Conservation (phyloP, 768 basidiomycete species). For the Dendrothele bispora region DNA sequence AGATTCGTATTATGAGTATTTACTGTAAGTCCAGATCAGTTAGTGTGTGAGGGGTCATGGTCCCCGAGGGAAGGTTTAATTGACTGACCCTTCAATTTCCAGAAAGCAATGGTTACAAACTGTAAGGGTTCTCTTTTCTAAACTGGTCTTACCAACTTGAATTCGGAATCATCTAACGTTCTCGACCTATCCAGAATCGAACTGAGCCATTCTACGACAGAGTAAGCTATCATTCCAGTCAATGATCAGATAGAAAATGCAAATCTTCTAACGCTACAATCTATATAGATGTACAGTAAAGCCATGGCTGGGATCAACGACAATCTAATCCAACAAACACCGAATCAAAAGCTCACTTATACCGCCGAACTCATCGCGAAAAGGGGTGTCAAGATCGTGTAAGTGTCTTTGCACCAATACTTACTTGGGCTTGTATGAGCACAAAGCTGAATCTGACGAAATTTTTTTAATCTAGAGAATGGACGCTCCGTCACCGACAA, state of each 20-base stretch:
- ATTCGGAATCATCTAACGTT: background rate
- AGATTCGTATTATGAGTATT: slow-evolving; percentile 81
- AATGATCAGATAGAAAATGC: too few relatives aligned
- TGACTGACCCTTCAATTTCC: too few relatives aligned
- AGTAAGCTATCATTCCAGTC: slow-evolving; percentile 34
- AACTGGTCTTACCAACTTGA: background rate
- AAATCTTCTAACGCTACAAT: background rate
- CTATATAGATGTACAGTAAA: slow-evolving; percentile 76
- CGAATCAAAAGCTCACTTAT: slow-evolving; percentile 50
- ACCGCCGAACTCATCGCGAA: slow-evolving; percentile 65
- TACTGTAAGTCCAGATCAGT: slow-evolving; percentile 43
- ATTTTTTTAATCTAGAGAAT: background rate
- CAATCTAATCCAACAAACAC: slow-evolving; percentile 55
- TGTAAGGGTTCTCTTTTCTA: slow-evolving; percentile 30
- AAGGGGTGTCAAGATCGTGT: slow-evolving; percentile 21
- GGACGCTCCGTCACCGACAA: slow-evolving; percentile 61
- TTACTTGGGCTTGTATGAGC: too few relatives aligned
- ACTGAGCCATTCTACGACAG: slow-evolving; percentile 63
- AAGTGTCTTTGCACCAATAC: slow-evolving; percentile 21
- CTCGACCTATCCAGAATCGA: slow-evolving; percentile 36
- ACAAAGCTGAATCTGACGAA: background rate
- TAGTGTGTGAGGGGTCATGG: background rate
- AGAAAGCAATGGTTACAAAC: slow-evolving; percentile 68
- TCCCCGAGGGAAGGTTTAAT: too few relatives aligned
- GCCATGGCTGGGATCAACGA: slow-evolving; percentile 69